These are phyloP conservation scores for Bromus sterilis DNA, from an alignment of 176 grass and related monocot species.

Conservation along the genomic window DNA sequence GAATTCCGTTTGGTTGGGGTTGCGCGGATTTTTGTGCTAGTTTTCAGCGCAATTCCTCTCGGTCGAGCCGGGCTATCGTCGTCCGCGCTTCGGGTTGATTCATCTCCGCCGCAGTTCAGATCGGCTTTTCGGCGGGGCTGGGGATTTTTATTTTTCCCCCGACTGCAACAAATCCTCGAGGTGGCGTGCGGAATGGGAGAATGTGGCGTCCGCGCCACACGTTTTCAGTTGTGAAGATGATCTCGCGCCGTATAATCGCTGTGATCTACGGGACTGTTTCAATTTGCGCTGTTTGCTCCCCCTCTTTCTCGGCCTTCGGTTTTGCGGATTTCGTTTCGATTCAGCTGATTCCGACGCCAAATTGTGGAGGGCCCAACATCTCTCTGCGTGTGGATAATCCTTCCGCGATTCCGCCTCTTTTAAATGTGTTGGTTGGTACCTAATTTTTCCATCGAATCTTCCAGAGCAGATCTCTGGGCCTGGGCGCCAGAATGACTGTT, in stretches of 20 bases:
- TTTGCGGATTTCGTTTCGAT: not conserved
- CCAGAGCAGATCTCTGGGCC: not conserved
- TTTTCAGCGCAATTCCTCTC: not conserved
- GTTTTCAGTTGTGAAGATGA: not conserved
- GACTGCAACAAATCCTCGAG: not conserved
- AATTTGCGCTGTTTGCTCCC: not conserved
- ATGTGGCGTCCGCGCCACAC: not conserved
- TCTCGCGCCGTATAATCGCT: not conserved
- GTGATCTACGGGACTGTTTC: not conserved
- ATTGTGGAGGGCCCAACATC: not conserved
- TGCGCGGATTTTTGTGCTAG: not conserved
- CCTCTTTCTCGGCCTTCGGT: not conserved
- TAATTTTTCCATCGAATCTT: constrained; percentile 8
- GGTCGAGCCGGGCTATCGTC: rapidly evolving
- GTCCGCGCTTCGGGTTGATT: not conserved
- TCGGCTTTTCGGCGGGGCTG: not conserved
- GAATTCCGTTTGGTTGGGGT: not conserved
- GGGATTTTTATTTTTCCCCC: not conserved
- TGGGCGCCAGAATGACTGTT: not conserved
- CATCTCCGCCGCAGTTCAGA: not conserved
- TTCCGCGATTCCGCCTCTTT: not conserved
- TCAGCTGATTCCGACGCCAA: not conserved
- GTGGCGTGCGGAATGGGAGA: not conserved
- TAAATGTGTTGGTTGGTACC: not conserved
- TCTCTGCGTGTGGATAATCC: not conserved